phyloP scores from a whole-genome alignment of 306 rosid genomes.

The Cicer yamashitae region DNA sequence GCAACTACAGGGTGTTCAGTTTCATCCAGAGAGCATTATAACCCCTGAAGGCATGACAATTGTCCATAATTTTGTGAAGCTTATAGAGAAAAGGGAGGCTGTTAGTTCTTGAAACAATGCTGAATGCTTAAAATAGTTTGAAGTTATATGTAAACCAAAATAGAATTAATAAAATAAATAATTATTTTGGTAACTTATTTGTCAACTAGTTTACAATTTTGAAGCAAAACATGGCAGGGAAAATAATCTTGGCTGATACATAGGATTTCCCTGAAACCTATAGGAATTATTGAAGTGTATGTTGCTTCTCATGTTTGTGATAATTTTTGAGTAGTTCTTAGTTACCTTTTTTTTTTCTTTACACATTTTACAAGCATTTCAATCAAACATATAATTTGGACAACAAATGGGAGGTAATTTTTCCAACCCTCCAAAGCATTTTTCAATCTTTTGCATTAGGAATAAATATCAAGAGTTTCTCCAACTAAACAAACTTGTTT shows the following conservation, averaged over 20 bases:
- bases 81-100: conserved; percentile 68
- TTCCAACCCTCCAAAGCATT: no score
- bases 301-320: background rate
- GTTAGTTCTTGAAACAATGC: conserved; percentile 37
- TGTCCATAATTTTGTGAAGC: conserved; percentile 68
- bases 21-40: conserved; percentile 97
- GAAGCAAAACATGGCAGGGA: background rate
- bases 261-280: background rate
- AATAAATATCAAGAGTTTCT: no score
- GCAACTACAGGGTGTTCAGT: conserved; percentile 88
- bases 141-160: background rate
- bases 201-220: background rate
- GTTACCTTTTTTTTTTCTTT: no score
- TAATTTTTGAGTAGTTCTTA: background rate
- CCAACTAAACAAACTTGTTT: no score
- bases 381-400: no score
- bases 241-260: background rate
- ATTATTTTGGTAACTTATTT: background rate
- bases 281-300: background rate
- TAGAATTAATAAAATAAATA: background rate
- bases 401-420: no score
- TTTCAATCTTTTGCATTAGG: no score
- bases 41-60: conserved; percentile 75
- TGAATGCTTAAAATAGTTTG: background rate
- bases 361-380: no score